Base-by-base conservation (phyloP, 2,329 filamentous ascomycete species). In the Huntiella abstrusa region DNA sequence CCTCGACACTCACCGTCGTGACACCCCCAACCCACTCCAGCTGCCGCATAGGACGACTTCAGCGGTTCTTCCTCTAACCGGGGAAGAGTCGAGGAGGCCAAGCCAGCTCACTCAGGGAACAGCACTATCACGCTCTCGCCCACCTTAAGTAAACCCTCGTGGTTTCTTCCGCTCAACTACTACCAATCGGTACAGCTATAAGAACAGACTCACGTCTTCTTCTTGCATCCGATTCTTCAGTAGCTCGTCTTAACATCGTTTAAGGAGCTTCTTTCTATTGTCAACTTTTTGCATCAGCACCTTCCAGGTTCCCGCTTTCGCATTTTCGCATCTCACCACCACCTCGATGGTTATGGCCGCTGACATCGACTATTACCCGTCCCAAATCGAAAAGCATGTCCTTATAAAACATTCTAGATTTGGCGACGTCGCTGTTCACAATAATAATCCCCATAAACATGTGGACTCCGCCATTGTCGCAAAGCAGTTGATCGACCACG, bases 11-110 rank as follows among this genome's bases (percentile, higher is more conserved):
- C 61, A 63, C 52, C 57, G 68, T 55, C 60, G 64, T 63, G 72
- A 70, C 64, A 72, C 67, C 62, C 67, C 73, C 63, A 65, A 73
- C 66, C 66, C 67, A 64, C 67, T 70, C 75, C 82, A 93, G 84
- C 88, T 96, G 91, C 91, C 91, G 91, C 88, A 98, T 98, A 96
- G 85, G 83, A 92, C 82, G 79, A 76, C 76, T 80, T 80, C 77
- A 76, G 75, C 79, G 83, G 82, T 87, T 93, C 88, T 96, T 96
- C 88, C 87, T 94, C 88, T 91, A 70, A 71, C 70, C 66, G 88
- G 87, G 91, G 91, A 88, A 92, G 91, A 91, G 85, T 94, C 86
- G 83, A 85, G 82, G 81, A 88, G 85, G 81, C 84, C 83, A 85
- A 82, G 85, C 80, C 83, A 83, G 77, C 78, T 80, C 74, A 80